Percentiles rank a stretch among this genome's conserved stretches.
These are phyloP conservation scores for Spathaspora arborariae DNA, from an alignment of 805 yeast species.

Conservation along the genomic window DNA sequence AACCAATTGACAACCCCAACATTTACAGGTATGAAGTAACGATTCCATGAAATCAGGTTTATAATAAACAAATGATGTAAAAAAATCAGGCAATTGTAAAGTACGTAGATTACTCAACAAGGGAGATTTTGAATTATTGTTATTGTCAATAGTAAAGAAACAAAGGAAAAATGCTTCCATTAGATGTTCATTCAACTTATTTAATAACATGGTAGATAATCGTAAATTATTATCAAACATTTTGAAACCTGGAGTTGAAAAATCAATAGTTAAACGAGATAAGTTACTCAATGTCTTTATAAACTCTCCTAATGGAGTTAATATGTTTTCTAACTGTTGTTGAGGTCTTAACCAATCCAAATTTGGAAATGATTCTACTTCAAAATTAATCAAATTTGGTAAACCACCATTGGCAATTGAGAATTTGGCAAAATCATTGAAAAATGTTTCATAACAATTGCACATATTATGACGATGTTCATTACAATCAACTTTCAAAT, in stretches of 20 bases:
- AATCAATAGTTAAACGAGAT: slow-evolving; percentile 24
- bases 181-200: slow-evolving; percentile 28
- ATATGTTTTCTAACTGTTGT: slow-evolving; percentile 24
- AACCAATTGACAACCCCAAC: slow-evolving; percentile 32
- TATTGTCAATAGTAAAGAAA: slow-evolving; percentile 13
- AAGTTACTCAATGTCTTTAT: slow-evolving; percentile 21
- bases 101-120: slow-evolving; percentile 16
- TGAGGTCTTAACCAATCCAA: slow-evolving; percentile 34
- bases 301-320: slow-evolving; percentile 30
- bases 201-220: slow-evolving; percentile 25
- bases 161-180: slow-evolving; percentile 34
- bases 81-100: slow-evolving; percentile 30
- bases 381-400: slow-evolving; percentile 27
- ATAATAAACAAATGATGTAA: slow-evolving; percentile 34
- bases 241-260: slow-evolving; percentile 33
- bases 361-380: slow-evolving; percentile 28
- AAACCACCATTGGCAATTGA: slow-evolving; percentile 21
- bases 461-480: slow-evolving; percentile 22
- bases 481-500: slow-evolving; percentile 28
- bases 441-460: slow-evolving; percentile 24
- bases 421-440: slow-evolving; percentile 21
- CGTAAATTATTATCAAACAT: slow-evolving; percentile 31
- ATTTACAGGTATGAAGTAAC: slow-evolving; percentile 32
- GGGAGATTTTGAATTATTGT: slow-evolving; percentile 5
- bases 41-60: slow-evolving; percentile 33